A percentile compares a stretch with the other conserved stretches of the same genome.
Conservation (phyloP, 768 basidiomycete species). For the Tylopilus subfusipes region DNA sequence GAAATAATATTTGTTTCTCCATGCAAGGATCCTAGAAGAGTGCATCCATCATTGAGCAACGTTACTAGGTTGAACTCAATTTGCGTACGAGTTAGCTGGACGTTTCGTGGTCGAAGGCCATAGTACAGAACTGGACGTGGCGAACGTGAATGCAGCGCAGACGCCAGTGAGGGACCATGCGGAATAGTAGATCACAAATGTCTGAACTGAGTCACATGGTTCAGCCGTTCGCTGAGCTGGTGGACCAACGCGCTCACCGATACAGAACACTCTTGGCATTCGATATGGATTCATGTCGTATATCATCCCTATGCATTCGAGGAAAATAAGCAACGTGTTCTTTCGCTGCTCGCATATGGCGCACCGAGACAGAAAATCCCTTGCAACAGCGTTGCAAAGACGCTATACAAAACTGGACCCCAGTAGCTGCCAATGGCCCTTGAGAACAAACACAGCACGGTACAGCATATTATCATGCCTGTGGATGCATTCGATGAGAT, state of each 20-base stretch:
- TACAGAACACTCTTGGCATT: constrained; percentile 60
- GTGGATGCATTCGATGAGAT: not conserved
- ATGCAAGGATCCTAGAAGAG: constrained; percentile 41
- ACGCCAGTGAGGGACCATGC: constrained; percentile 45
- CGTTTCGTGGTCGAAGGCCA: constrained; percentile 32
- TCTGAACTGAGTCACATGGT: constrained; percentile 18
- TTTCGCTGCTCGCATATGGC: constrained; percentile 6
- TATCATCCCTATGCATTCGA: constrained; percentile 46
- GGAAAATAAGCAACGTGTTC: not conserved
- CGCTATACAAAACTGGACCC: constrained; percentile 46
- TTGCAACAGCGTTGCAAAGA: constrained; percentile 51
- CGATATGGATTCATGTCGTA: constrained; percentile 58
- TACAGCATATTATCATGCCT: constrained; percentile 54
- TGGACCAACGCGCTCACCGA: constrained; percentile 35
- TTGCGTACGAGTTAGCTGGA: constrained; percentile 20
- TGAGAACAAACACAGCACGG: constrained; percentile 44
- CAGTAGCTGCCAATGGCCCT: constrained; percentile 43
- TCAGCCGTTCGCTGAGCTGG: constrained; percentile 5
- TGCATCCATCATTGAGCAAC: not conserved
- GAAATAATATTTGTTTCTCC: constrained; percentile 44
- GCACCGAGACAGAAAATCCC: constrained; percentile 58
- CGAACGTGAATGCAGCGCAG: constrained; percentile 42
- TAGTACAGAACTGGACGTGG: constrained; percentile 45
- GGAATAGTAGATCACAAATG: constrained; percentile 37
- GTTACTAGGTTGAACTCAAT: not conserved